These are phyloP conservation scores for Pythium myriotylum DNA, from an alignment of 352 stramenopile genomes.

Conservation along the genomic window DNA sequence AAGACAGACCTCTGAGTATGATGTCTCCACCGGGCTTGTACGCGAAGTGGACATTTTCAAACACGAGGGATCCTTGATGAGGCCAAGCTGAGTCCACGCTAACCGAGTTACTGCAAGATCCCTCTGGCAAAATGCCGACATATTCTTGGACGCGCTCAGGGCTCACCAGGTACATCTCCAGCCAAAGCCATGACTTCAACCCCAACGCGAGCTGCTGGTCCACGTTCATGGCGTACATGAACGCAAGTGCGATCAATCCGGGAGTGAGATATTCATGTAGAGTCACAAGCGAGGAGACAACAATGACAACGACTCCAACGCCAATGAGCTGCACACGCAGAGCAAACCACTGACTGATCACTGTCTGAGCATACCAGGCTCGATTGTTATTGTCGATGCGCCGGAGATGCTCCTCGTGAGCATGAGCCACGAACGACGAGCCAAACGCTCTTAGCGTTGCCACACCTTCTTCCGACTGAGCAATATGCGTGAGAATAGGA, in stretches of 20 bases:
- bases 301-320: slow-evolving; percentile 40
- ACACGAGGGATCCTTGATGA: slow-evolving; percentile 57
- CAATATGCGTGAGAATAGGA: slow-evolving; percentile 35
- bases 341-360: slow-evolving; percentile 44
- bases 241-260: slow-evolving; percentile 82
- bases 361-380: slow-evolving; percentile 34
- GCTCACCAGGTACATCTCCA: slow-evolving; percentile 62
- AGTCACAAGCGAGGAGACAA: slow-evolving; percentile 42
- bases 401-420: slow-evolving; percentile 28
- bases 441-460: slow-evolving; percentile 42
- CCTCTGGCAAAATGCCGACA: slow-evolving; percentile 32
- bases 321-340: slow-evolving; percentile 59
- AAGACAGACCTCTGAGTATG: slow-evolving; percentile 49
- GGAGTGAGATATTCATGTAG: slow-evolving; percentile 39
- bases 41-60: slow-evolving; percentile 76
- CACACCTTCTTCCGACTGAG: slow-evolving; percentile 45
- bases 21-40: slow-evolving; percentile 64
- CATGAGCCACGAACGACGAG: slow-evolving; percentile 15
- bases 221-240: slow-evolving; percentile 87
- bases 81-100: slow-evolving; percentile 86
- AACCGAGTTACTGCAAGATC: too few species aligned
- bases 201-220: slow-evolving; percentile 76
- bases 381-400: slow-evolving; percentile 27
- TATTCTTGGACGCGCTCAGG: slow-evolving; percentile 63
- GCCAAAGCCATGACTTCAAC: slow-evolving; percentile 45